A percentile compares a stretch with the other conserved stretches of the same genome.
Evolutionary conservation across 1,139 yeast genomes (phyloP).

Genomic region (Yamadazyma epiphylla): DNA sequence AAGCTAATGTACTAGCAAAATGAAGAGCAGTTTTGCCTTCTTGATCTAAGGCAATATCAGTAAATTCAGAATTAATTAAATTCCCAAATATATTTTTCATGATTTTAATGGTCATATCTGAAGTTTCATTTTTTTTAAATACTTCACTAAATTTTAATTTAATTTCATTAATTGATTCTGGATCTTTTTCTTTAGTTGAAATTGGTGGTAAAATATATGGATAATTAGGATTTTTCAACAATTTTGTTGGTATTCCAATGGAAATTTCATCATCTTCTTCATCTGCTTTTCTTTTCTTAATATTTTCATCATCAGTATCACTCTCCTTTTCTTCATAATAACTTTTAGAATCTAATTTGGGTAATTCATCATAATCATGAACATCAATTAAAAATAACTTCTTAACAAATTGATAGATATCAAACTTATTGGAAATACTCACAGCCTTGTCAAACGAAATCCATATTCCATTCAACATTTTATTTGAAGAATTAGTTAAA

Average conservation of each 20-base stretch:
- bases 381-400: conserved; percentile 41
- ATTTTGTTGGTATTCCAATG: conserved; percentile 1
- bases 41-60: conserved; percentile 40
- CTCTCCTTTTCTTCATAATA: conserved; percentile 13
- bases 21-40: conserved; percentile 46
- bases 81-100: conserved; percentile 25
- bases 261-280: conserved; percentile 1
- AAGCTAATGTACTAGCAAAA: conserved; percentile 44
- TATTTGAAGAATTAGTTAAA: conserved; percentile 23
- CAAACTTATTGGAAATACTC: conserved; percentile 35
- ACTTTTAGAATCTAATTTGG: conserved; percentile 19
- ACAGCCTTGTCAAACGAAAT: conserved; percentile 46
- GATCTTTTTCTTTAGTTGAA: conserved; percentile 25
- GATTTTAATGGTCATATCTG: conserved; percentile 30
- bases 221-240: conserved; percentile 27
- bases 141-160: conserved; percentile 48
- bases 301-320: conserved; percentile 4
- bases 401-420: conserved; percentile 38
- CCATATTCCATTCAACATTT: conserved; percentile 36
- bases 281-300: conserved; percentile 3
- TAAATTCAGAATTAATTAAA: conserved; percentile 11
- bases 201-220: conserved; percentile 58
- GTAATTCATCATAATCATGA: conserved; percentile 41
- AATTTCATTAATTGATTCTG: conserved; percentile 45
- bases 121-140: conserved; percentile 40